Conservation (phyloP, 352 stramenopile species). For the Peronospora destructor region DNA sequence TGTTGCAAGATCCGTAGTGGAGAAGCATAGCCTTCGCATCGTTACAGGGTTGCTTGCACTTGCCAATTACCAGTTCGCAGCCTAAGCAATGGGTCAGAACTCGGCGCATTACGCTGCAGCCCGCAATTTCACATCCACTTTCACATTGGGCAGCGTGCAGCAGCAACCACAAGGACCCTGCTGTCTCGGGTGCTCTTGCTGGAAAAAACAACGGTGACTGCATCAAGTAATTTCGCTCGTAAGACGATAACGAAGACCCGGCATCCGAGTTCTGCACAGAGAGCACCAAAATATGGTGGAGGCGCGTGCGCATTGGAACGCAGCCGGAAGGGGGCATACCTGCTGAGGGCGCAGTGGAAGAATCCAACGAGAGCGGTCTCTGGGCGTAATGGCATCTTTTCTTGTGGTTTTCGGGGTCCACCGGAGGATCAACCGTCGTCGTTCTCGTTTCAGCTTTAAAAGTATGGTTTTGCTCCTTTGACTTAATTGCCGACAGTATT, state of each 20-base stretch:
- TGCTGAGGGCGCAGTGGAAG: conserved; percentile 19
- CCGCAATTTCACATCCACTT: conserved; percentile 43
- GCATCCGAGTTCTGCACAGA: conserved; percentile 40
- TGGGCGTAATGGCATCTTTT: conserved; percentile 17
- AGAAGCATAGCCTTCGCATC: conserved; percentile 74
- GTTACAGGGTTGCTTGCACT: conserved; percentile 63
- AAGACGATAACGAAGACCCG: conserved; percentile 37
- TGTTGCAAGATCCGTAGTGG: conserved; percentile 54
- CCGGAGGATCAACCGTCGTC: conserved; percentile 14
- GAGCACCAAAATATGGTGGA: conserved; percentile 41
- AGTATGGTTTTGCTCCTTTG: conserved; percentile 12
- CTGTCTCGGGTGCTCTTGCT: conserved; percentile 48
- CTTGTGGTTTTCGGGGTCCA: conserved; percentile 21
- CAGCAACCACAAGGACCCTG: conserved; percentile 64
- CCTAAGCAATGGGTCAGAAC: conserved; percentile 57
- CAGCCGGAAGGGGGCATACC: conserved; percentile 22
- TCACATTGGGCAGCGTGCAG: conserved; percentile 46
- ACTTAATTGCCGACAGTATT: conserved; percentile 13
- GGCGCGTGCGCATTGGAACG: conserved; percentile 32
- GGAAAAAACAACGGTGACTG: conserved; percentile 47
- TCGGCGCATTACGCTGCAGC: conserved; percentile 63
- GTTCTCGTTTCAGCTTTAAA: conserved; percentile 11
- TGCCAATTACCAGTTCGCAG: conserved; percentile 52
- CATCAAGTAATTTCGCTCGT: conserved; percentile 47
- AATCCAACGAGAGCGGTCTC: conserved; percentile 28